Evolutionary conservation across 148 eudicot species (phyloP), one percentile per base, ranked within the genome.

Genomic region (Rhododendron vialii): DNA sequence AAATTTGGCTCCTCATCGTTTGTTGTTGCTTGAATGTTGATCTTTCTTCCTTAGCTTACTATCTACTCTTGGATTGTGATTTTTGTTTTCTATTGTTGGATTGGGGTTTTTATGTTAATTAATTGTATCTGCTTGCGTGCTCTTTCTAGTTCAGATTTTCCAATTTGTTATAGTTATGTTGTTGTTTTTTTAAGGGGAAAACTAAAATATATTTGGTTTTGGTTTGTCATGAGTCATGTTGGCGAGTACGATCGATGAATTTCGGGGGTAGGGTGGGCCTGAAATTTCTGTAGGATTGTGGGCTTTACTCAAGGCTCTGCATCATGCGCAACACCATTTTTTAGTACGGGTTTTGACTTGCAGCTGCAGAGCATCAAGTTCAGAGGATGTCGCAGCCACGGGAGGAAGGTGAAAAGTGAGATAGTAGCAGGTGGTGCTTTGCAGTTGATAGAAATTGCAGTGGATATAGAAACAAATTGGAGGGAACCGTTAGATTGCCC

Each of bases 141-240:
- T 75, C 5, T 38, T n/a, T 47, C 57, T 47, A 78, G 30, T 45
- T 47, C 57, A 47, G 35, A 45, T 33, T 11, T 24, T 47, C 33
- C 33, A 47, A 57, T 47, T 78, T 78, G 55, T 30, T 45, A 5
- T 9, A 3, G 50, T 22, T 45, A 3, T 47, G 11, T 3, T 12
- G 0, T 18, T 38, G 28, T 24, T 22, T 63, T 6, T 61, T 7
- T 24, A 5, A 5, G 65, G 69, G 69, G 12, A 63, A 63, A 78
- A 24, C 50, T 47, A 47, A 33, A 28, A 36, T 4, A 59, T 9
- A 77, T 8, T 50, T 41, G 63, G 61, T 78, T 47, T 78, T 80
- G 82, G 82, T 80, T 80, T 35, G 55, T 80, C 81, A 78, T 47
- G 28, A 51, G 55, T 80, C 81, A 78, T 47, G 28, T 80, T 6